Conservation (phyloP, 768 basidiomycete species). For the Neoboletus magnificus region DNA sequence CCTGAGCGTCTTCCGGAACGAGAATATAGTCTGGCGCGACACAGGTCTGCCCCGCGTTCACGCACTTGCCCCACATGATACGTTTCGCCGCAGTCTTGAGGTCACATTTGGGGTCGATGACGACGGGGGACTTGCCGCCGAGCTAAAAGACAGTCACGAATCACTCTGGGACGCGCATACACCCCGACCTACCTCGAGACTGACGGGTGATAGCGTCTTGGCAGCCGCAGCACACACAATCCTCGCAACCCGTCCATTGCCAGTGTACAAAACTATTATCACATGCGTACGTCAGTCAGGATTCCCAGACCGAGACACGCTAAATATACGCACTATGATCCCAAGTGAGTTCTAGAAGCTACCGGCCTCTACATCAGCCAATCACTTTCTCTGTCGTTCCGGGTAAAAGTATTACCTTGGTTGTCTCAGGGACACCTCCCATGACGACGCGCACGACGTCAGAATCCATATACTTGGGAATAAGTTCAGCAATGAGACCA, state of each 20-base stretch:
- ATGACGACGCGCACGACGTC: conserved; percentile 65
- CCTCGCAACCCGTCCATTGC: conserved; percentile 55
- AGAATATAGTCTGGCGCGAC: conserved; percentile 57
- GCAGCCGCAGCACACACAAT: conserved; percentile 75
- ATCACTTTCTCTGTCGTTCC: not conserved
- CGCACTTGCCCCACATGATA: conserved; percentile 78
- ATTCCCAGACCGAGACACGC: not conserved
- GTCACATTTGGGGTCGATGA: conserved; percentile 69
- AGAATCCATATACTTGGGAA: conserved; percentile 73
- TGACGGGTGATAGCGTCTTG: conserved; percentile 68
- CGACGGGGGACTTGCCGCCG: conserved; percentile 72
- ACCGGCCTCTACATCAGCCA: not conserved
- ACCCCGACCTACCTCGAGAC: conserved; percentile 43
- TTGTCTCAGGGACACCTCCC: conserved; percentile 63
- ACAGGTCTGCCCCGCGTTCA: conserved; percentile 79
- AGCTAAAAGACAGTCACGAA: conserved; percentile 36
- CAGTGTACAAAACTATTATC: conserved; percentile 51
- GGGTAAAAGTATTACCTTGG: conserved; percentile 37
- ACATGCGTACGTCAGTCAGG: not conserved
- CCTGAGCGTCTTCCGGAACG: conserved; percentile 41
- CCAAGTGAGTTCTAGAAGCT: conserved; percentile 76
- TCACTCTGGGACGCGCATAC: not conserved
- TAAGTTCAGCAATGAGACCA: conserved; percentile 58
- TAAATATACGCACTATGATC: conserved; percentile 43
- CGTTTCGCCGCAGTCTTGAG: conserved; percentile 62